Base-by-base conservation (phyloP, 805 yeast genomes). In the Nakazawaea peltata region DNA sequence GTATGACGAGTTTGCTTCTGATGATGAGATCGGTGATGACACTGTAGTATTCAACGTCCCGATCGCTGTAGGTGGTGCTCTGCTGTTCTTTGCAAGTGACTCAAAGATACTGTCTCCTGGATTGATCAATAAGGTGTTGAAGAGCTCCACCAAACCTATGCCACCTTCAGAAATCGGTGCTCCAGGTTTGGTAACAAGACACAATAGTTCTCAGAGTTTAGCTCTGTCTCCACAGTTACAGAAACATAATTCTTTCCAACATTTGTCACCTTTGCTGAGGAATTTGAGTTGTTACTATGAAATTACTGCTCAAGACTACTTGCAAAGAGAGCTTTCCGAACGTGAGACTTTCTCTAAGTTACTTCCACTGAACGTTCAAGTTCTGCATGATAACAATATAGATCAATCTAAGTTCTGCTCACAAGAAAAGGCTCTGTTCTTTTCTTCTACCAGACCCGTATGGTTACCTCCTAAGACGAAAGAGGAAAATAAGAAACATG, bases 381-480 rank as follows among this genome's bases (percentile, higher is more conserved):
- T 51, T 18, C 65, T 63, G 1, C 38, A 33, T 24, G 42, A n/a
- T 53, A 63, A 23, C 51, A 68, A 68, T 3, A 50, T 78, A 41
- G 87, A 80, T 36, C 85, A 80, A 50, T 54, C 74, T 41, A 56
- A 62, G 32, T 55, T 81, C 24, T 68, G 81, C 1, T 78, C 86
- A 1, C 68, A 64, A 1, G 81, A 78, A 46, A 80, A 80, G 45
- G 50, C 76, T 25, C 65, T 64, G 17, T 53, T 58, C 9, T 54
- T 79, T 25, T 68, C 79, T 34, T 74, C 73, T 29, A 69, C 85
- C 1, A 64, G 88, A 44, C 88, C 88, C 3, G 68, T 75, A 33
- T 76, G 84, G 71, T 52, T 78, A 30, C 88, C 88, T 5, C 86
- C 86, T 5, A 80, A 80, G 50, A 59, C 63, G 26, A 48, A 57